Evolutionary conservation across 345 rosid species (phyloP).

Genomic region (Gossypium stocksii): DNA sequence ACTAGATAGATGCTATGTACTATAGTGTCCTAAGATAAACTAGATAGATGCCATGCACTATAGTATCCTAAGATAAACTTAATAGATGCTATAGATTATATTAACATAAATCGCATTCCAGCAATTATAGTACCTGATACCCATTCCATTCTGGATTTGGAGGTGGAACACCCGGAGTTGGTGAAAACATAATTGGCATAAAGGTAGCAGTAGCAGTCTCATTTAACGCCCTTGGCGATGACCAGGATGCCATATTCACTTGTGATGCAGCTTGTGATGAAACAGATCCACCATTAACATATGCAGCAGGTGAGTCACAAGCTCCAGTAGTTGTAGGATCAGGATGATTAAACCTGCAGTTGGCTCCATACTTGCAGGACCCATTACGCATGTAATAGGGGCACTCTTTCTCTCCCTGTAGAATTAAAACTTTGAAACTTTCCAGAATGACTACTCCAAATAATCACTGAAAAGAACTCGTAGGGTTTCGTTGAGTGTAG

Average conservation of each 20-base stretch:
- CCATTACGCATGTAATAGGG: conserved; percentile 91
- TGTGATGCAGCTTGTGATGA: conserved; percentile 45
- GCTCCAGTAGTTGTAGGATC: conserved; percentile 65
- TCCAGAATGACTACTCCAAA: background rate
- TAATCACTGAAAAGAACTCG: background rate
- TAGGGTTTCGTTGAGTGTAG: background rate
- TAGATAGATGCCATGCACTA: background rate
- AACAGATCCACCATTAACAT: conserved; percentile 54
- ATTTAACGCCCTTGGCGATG: conserved; percentile 50
- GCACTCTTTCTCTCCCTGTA: conserved; percentile 77
- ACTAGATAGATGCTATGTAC: background rate
- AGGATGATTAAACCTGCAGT: conserved; percentile 90
- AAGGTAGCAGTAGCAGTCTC: conserved; percentile 47
- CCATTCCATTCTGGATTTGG: conserved; percentile 76
- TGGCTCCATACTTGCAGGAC: conserved; percentile 84
- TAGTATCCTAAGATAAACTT: background rate
- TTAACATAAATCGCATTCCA: background rate
- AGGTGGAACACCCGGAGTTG: conserved; percentile 53
- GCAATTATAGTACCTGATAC: conserved; percentile 51
- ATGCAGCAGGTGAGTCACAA: conserved; percentile 41
- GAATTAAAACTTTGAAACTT: conserved; percentile 10
- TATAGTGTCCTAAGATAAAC: background rate
- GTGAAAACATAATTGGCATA: conserved; percentile 56
- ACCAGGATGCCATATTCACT: conserved; percentile 58
- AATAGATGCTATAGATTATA: background rate